Conservation (phyloP, 371 early-diverging fungal species). For the Rhizopus microsporus region DNA sequence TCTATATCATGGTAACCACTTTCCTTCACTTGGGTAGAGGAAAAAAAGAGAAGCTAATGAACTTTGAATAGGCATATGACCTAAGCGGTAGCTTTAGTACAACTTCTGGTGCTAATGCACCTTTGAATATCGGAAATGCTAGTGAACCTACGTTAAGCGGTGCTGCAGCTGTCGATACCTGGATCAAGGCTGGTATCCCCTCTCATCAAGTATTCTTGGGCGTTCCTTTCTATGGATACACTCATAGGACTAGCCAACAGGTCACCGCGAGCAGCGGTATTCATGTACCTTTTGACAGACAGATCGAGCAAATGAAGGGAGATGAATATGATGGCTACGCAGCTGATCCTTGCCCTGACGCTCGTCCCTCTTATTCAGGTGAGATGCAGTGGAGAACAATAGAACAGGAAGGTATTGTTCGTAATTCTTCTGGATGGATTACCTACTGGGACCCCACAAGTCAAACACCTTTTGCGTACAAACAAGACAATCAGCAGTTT, state of each 20-base stretch:
- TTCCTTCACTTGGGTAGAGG: no score
- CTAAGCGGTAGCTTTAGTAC: constrained; percentile 35
- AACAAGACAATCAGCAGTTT: constrained; percentile 37
- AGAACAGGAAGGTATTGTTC: constrained; percentile 4
- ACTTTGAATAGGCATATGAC: constrained; percentile 36
- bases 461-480: constrained; percentile 58
- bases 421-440: constrained; percentile 22
- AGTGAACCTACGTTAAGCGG: constrained; percentile 15
- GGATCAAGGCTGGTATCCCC: constrained; percentile 62
- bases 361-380: constrained; percentile 23
- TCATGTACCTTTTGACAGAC: constrained; percentile 12
- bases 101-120: constrained; percentile 60
- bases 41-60: background rate
- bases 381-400: constrained; percentile 29
- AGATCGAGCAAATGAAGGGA: constrained; percentile 23
- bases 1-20: constrained; percentile 56
- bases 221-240: constrained; percentile 62
- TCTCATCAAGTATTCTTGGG: constrained; percentile 53
- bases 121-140: constrained; percentile 42
- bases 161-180: constrained; percentile 38
- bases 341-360: constrained; percentile 28
- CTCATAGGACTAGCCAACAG: constrained; percentile 16
- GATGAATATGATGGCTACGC: constrained; percentile 25
- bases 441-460: constrained; percentile 40
- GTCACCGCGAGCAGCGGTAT: constrained; percentile 8